A percentile compares a stretch with the other conserved stretches of the same genome.
Conservation (phyloP, 257 asterid species). For the Thymus mandschuricus region DNA sequence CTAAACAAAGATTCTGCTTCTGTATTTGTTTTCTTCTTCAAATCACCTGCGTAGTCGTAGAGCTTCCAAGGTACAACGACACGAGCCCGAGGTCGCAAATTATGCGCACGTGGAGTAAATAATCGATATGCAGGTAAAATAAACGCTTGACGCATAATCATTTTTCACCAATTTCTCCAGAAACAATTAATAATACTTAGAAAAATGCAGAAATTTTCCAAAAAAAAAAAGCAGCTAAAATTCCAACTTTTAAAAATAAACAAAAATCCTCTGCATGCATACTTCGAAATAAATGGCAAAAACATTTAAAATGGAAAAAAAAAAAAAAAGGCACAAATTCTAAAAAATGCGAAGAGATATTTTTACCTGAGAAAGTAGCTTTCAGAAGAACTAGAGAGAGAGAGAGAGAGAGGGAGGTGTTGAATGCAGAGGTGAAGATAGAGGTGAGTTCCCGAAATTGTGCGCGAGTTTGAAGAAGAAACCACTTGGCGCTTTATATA, state of each 20-base stretch:
- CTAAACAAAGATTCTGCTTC: too few relatives aligned
- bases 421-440: background rate
- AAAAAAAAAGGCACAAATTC: background rate
- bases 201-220: background rate
- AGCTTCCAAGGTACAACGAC: conserved; percentile 36
- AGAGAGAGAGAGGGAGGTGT: conserved; percentile 31
- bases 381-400: conserved; percentile 20
- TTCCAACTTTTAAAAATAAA: background rate
- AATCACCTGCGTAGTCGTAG: conserved; percentile 44
- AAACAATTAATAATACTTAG: background rate
- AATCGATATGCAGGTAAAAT: conserved; percentile 36
- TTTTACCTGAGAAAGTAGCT: conserved; percentile 32
- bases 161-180: conserved; percentile 23
- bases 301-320: background rate
- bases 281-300: conserved; percentile 1
- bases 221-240: conserved; percentile 9
- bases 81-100: conserved; percentile 30
- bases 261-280: conserved; percentile 3
- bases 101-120: conserved; percentile 24
- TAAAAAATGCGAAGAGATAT: background rate
- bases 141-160: conserved; percentile 33
- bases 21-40: too few relatives aligned
- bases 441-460: background rate
- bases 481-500: conserved; percentile 37
- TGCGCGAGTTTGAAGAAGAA: conserved; percentile 22